Evolutionary conservation across 768 basidiomycete species (phyloP).

Genomic region (Termitomyces sp.): DNA sequence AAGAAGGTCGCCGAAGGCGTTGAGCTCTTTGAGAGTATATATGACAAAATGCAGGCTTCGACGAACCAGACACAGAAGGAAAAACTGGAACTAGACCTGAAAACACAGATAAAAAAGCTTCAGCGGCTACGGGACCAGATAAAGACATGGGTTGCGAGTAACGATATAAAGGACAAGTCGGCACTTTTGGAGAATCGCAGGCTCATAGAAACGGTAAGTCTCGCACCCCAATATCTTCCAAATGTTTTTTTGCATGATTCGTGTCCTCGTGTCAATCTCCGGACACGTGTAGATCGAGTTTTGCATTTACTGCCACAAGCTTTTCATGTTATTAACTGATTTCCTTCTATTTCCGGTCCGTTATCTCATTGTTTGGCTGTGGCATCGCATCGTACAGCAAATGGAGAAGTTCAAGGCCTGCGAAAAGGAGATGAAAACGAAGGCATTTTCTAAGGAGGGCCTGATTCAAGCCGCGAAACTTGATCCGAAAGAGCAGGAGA

Average conservation of each 20-base stretch:
- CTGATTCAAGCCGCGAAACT: slow-evolving; percentile 90
- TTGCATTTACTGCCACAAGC: slow-evolving; percentile 2
- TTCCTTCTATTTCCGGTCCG: slow-evolving; percentile 19
- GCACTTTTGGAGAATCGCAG: slow-evolving; percentile 87
- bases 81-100: slow-evolving; percentile 45
- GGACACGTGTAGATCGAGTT: slow-evolving; percentile 15
- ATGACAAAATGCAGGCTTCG: slow-evolving; percentile 96
- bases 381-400: slow-evolving; percentile 59
- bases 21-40: slow-evolving; percentile 91
- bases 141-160: slow-evolving; percentile 97
- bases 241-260: slow-evolving; percentile 6
- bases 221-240: slow-evolving; percentile 13
- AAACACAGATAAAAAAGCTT: slow-evolving; percentile 96
- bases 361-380: slow-evolving; percentile 20
- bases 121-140: slow-evolving; percentile 99
- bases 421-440: slow-evolving; percentile 99
- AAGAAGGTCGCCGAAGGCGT: slow-evolving; percentile 97
- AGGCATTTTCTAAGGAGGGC: slow-evolving; percentile 98
- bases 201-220: slow-evolving; percentile 91
- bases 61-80: slow-evolving; percentile 75
- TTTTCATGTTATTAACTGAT: slow-evolving; percentile 16
- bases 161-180: slow-evolving; percentile 99
- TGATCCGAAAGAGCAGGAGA: slow-evolving; percentile 96
- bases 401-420: slow-evolving; percentile 99
- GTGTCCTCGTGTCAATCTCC: slow-evolving; percentile 8